Evolutionary conservation across 2,329 filamentous ascomycete genomes (phyloP), one percentile per base, ranked within the genome.

Genomic region (Bipolaris bicolor): DNA sequence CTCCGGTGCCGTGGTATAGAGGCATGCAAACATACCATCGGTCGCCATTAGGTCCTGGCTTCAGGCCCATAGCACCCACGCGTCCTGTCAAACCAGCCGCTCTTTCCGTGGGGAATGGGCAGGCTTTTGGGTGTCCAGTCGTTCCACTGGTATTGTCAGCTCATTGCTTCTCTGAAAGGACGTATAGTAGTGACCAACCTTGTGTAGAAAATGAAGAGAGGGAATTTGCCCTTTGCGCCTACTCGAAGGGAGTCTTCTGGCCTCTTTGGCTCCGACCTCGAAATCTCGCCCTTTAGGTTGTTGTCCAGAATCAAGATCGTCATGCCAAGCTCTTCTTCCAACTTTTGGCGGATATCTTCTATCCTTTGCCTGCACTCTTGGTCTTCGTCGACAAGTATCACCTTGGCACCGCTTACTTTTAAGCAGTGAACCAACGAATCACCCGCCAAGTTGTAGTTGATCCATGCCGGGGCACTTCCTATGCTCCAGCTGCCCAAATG

Each of bases 1-100:
- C 84, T 6, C 89, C 90, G 0, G 90, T 92, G 13, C 89, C 89
- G 72, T 93, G 90, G 69, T 92, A 92, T 31, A 91, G 78, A 0
- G 86, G 90, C 89, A 92, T 92, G 74, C 88, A 90, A 69, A 87
- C 84, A 69, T 92, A 92, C 83, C 87, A 91, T 24, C 87, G 79
- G 70, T 91, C 87, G 46, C 60, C 78, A 50, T 70, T 71, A 22
- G 72, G 76, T 31, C 77, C 80, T 52, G 72, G 62, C 16, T 71
- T 67, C 11, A 81, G 66, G 16, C 70, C 74, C 43, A 77, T 71
- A 5, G 67, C 66, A 5, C 69, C 62, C 16, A 76, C 70, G 1
- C 80, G 77, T 11, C 66, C 65, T 1, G 77, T 74, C 7, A 80
- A 62, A 0, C 63, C 67, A 46, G 79, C 79, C 5, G 82, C 69